Evolutionary conservation across 805 yeast genomes (phyloP), one percentile per base, ranked within the genome.

Genomic region (Cyberlindnera bimundalis): DNA sequence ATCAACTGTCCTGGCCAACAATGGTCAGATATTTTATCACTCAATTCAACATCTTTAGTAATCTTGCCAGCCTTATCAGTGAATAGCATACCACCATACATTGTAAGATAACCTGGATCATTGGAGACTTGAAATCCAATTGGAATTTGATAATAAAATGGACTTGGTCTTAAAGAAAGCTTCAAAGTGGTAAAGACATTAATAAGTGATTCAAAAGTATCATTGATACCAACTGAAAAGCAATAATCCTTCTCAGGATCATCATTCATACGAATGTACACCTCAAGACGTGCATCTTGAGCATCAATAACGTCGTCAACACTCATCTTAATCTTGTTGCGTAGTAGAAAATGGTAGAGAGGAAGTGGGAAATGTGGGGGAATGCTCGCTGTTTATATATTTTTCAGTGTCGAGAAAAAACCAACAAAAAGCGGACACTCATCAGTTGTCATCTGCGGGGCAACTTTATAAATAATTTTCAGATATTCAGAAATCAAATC

Each of bases 1-100:
- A 93, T 68, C 61, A 93, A 74, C 68, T 91, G 97, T 27, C 96
- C 96, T 14, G 96, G 96, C 87, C 95, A 82, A 39, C 78, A 72
- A 37, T 75, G 75, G 23, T 82, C 81, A 41, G 89, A 68, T 26
- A 66, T 50, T 21, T 68, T 73, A 46, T 78, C 79, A 34, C 71
- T 65, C 41, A 71, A 66, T n/a, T 71, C 64, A 23, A 79, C 72
- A 60, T 69, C 72, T 56, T 73, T 60, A 12, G 47, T 37, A 16
- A 64, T 55, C n/a, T 66, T 57, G 45, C 67, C 71, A 16, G 91
- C 80, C 23, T 79, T 72, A 42, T 70, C 69, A 42, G 74, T 75
- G 62, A 83, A 89, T 40, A 93, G 65, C 37, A 93, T 52, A 16
- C 84, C 83, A 17, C 97, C 98, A 53, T 81, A 83, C 37, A 79